Percentiles rank a stretch among this genome's conserved stretches.
phyloP scores from a whole-genome alignment of 306 rosid genomes.

The Prunus mongolica region DNA sequence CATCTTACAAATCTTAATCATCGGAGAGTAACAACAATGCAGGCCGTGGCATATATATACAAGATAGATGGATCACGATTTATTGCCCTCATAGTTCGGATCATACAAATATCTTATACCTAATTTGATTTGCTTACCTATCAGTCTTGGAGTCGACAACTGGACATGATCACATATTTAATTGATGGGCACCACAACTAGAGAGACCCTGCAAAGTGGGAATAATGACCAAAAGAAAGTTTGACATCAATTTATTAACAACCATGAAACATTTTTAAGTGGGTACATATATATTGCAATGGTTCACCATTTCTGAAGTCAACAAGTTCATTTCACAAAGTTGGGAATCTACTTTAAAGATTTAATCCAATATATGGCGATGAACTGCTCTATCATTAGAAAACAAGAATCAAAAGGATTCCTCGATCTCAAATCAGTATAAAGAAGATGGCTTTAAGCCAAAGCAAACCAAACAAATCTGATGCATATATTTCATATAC shows the following conservation, averaged over 20 bases:
- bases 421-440: background rate
- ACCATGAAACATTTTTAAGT: background rate
- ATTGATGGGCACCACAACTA: conserved; percentile 21
- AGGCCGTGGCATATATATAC: conserved; percentile 15
- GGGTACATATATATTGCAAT: background rate
- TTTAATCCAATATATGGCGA: conserved; percentile 8
- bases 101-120: background rate
- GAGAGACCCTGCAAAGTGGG: conserved; percentile 45
- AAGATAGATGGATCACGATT: background rate
- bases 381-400: background rate
- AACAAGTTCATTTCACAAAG: conserved; percentile 21
- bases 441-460: conserved; percentile 26
- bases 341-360: conserved; percentile 14
- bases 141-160: conserved; percentile 8
- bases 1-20: background rate
- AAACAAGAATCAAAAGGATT: conserved; percentile 10
- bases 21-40: background rate
- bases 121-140: background rate
- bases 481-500: background rate
- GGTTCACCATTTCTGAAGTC: conserved; percentile 22
- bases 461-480: conserved; percentile 7
- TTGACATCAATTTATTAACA: background rate
- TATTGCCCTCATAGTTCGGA: conserved; percentile 1
- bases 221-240: conserved; percentile 1
- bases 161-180: conserved; percentile 4